These are phyloP conservation scores for Arctium minus DNA, from an alignment of 129 eudicot genomes.

Conservation along the genomic window DNA sequence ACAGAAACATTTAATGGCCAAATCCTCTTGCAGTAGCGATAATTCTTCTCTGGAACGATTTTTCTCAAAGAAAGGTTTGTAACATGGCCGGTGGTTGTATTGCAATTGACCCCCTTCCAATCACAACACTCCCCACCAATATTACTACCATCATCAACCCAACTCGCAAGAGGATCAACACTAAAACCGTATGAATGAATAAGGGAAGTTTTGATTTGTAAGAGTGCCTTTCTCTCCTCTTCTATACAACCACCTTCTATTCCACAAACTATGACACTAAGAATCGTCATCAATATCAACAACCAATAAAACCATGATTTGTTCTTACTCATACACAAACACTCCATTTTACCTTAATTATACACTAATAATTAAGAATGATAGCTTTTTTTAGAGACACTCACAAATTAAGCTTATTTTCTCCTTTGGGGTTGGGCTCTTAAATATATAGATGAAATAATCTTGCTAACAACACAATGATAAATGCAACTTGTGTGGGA, in stretches of 20 bases:
- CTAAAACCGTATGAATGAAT: not conserved
- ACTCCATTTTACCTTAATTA: not conserved
- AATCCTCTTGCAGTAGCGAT: not conserved
- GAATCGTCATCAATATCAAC: not conserved
- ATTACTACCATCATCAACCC: no score
- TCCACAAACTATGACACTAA: not conserved
- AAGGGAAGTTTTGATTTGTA: constrained; percentile 9
- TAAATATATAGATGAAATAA: not conserved
- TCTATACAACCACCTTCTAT: constrained; percentile 2
- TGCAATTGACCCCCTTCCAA: constrained; percentile 18
- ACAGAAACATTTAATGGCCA: not conserved
- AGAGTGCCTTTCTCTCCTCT: constrained; percentile 4
- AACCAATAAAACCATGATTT: not conserved
- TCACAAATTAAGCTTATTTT: not conserved
- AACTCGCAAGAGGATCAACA: no score
- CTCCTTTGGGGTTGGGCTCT: not conserved
- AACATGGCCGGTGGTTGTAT: not conserved
- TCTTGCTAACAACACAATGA: not conserved
- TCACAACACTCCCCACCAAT: constrained; percentile 18
- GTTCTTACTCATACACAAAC: not conserved
- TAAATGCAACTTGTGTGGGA: not conserved
- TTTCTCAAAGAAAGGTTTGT: not conserved
- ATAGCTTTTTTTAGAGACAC: not conserved
- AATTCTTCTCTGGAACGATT: not conserved
- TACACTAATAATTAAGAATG: not conserved